Evolutionary conservation across 495 filamentous ascomycete genomes (phyloP), one percentile per base, ranked within the genome.

Genomic region (Elasticomyces elasticus): DNA sequence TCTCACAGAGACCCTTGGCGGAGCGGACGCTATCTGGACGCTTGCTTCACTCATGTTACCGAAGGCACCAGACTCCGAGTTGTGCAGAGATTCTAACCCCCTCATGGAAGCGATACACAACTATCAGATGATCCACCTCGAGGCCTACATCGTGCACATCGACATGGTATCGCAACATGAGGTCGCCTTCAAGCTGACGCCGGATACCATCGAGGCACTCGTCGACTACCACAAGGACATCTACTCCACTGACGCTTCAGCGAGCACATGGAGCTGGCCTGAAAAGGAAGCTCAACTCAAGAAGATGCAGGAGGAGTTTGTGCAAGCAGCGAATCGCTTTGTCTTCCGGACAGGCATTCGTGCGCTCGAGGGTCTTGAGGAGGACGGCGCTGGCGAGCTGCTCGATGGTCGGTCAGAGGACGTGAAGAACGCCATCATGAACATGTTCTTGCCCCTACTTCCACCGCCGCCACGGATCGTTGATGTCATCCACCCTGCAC

Each of bases 101-200:
- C 74, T 96, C 53, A 76, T 95, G 59, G 92, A 97, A 72, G 87
- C 86, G 52, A 71, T 97, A 54, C 87, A 86, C 78, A 94, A 94
- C 76, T 91, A 88, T 69, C 86, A 94, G 76, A 81, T 95, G 72
- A 77, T 95, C 69, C 87, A 95, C 67, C 77, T 97, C 58, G 90
- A 97, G 72, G 94, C 92, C 45, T 99, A 99, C 71, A 87, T 97
- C 60, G 92, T 99, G 54, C 94, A 97, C 71, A 89, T 99, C 70
- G 92, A 99, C 73, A 92, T 99, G 87, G 92, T 99, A 43, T 83
- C 92, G 52, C 83, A 89, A 68, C 94, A 94, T 66, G 92, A 99
- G 71, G 89, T 99, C 55, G 94, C 91, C 52, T 97, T 89, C 80
- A 99, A 99, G 75, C 78, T 99, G 62, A 95, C 90, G n/a, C 83